Percentiles rank a stretch among this genome's conserved stretches.
Conservation (phyloP, 2,329 filamentous ascomycete species). For the Alternaria incomplexa region DNA sequence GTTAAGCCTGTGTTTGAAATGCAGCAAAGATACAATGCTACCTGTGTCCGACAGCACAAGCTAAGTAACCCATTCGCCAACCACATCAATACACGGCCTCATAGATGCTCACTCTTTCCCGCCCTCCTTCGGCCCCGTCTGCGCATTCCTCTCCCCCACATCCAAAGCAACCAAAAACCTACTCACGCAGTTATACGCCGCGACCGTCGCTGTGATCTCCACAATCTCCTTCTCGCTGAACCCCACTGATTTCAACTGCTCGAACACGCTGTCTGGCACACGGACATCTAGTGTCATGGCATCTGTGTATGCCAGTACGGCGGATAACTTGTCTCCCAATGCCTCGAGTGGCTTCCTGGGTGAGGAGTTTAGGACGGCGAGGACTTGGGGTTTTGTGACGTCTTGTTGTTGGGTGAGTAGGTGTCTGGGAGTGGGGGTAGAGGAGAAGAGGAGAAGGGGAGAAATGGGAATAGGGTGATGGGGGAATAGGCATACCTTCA, state of each 20-base stretch:
- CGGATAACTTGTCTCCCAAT: conserved; percentile 68
- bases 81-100: background rate
- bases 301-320: conserved; percentile 75
- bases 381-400: conserved; percentile 45
- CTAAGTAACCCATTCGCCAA: background rate
- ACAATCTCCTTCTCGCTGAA: conserved; percentile 77
- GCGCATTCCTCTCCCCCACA: conserved; percentile 56
- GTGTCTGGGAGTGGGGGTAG: background rate
- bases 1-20: background rate
- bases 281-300: conserved; percentile 80
- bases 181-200: conserved; percentile 84
- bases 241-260: conserved; percentile 58
- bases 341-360: conserved; percentile 14
- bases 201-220: conserved; percentile 79
- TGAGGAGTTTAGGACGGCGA: conserved; percentile 31
- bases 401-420: background rate
- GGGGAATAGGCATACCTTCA: too few species aligned
- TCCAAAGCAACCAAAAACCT: conserved; percentile 83
- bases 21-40: background rate
- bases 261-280: conserved; percentile 74
- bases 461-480: too few species aligned
- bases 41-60: background rate
- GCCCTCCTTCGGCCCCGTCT: conserved; percentile 26
- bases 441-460: background rate
- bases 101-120: conserved; percentile 11